phyloP scores from a whole-genome alignment of 805 yeast genomes.

The Candida chauliodis region DNA sequence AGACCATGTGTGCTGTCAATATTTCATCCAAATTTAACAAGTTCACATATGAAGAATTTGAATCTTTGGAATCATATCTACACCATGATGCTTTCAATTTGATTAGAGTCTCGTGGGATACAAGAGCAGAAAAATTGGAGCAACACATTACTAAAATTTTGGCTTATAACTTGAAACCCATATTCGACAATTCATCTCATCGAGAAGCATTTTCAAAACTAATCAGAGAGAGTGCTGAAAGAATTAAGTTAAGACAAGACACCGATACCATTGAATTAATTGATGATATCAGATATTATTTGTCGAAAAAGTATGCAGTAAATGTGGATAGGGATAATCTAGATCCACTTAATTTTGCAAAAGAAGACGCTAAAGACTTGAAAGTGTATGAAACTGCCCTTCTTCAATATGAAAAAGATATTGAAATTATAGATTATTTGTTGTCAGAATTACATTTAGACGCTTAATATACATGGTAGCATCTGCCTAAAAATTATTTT shows the following conservation, averaged over 20 bases:
- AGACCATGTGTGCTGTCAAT: slow-evolving; percentile 57
- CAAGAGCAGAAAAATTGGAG: slow-evolving; percentile 62
- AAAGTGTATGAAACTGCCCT: slow-evolving; percentile 15
- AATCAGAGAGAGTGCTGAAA: slow-evolving; percentile 45
- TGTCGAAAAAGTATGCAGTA: slow-evolving; percentile 38
- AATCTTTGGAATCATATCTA: slow-evolving; percentile 14
- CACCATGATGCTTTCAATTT: slow-evolving; percentile 51
- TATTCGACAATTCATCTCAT: slow-evolving; percentile 33
- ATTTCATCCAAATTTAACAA: slow-evolving; percentile 30
- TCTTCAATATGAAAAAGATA: slow-evolving; percentile 22
- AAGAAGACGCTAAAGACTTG: slow-evolving; percentile 16
- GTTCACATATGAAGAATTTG: slow-evolving; percentile 18
- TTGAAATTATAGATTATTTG: slow-evolving; percentile 25
- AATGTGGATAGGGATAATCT: slow-evolving; percentile 24
- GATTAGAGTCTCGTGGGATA: slow-evolving; percentile 64
- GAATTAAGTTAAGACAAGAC: slow-evolving; percentile 61
- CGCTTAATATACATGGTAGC: slow-evolving; percentile 18
- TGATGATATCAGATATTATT: slow-evolving; percentile 71
- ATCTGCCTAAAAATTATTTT: not conserved
- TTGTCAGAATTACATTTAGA: slow-evolving; percentile 26
- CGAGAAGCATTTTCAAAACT: slow-evolving; percentile 16
- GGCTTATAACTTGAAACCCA: slow-evolving; percentile 43
- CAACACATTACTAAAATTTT: slow-evolving; percentile 56
- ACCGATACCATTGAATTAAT: slow-evolving; percentile 77
- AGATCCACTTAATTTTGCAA: slow-evolving; percentile 15